Base-by-base conservation (phyloP, 495 filamentous ascomycete species). In the Xylaria intraflava region DNA sequence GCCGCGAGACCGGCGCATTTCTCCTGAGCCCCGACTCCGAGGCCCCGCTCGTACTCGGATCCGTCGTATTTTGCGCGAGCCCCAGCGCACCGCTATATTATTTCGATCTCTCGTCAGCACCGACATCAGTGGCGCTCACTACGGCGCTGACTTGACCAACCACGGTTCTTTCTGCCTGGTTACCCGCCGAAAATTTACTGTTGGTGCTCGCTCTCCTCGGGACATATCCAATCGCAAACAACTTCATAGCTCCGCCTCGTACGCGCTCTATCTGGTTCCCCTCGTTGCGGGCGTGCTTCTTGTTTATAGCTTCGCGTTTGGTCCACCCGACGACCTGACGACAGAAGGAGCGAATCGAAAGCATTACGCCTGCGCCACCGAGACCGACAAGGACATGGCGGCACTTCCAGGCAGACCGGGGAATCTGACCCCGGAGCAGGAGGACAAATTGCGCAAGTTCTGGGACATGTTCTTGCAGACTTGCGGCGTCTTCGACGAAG, bases 401-500 rank as follows among this genome's bases (percentile, higher is more conserved):
- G 72, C 70, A 26, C 72, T 83, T 19, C 84, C 87, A 23, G 93
- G 93, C 46, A 83, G 90, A 53, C 85, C 91, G 35, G 90, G 88
- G 54, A 95, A 84, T 64, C 81, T 98, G 46, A 96, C 93, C 17
- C 66, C 81, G 6, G 91, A 95, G 58, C 84, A 98, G 67, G 89
- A 96, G 59, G 83, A 77, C 57, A 96, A 94, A 69, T 73, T 98
- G 46, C 85, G 84, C 64, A 87, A 92, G 65, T 78, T 97, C 62
- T 98, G 93, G 93, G 67, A 78, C 8, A 73, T 83, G 43, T 76
- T 86, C 22, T 77, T 96, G 53, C 84, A 85, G 43, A 79, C 95
- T 43, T 96, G 91, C 66, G 89, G 86, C 35, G 82, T 95, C 17
- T 67, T 62, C 46, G 63, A 65, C 23, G 61, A 67, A 40, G 55